These are phyloP conservation scores for Pythium phragmitis DNA, from an alignment of 352 stramenopile genomes.

Conservation along the genomic window DNA sequence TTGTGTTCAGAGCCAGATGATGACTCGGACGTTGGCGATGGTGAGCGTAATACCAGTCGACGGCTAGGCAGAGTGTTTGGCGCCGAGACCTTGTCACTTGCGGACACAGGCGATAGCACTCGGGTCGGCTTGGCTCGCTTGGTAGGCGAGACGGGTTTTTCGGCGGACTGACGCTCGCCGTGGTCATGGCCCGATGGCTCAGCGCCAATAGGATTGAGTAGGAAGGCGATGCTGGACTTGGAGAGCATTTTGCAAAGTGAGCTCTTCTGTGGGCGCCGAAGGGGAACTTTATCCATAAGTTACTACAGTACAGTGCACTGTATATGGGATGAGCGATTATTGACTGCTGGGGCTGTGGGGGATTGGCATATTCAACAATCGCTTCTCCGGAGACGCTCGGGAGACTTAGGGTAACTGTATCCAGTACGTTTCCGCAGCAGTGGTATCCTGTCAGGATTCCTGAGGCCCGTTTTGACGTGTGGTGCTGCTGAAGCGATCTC, in stretches of 20 bases:
- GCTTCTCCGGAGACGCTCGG: no score
- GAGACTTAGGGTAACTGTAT: no score
- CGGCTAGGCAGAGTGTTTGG: not conserved
- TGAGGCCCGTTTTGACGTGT: no score
- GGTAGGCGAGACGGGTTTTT: not conserved
- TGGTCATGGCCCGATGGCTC: not conserved
- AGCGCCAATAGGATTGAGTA: constrained; percentile 13
- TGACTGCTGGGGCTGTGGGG: no score
- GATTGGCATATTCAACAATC: no score
- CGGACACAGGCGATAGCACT: not conserved
- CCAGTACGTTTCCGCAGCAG: no score
- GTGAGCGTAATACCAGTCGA: not conserved
- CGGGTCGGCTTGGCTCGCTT: not conserved
- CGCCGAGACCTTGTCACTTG: not conserved
- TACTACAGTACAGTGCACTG: no score
- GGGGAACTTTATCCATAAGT: no score
- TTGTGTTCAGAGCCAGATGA: not conserved
- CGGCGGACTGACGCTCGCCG: constrained; percentile 1
- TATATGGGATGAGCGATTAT: no score
- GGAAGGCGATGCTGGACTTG: constrained; percentile 25
- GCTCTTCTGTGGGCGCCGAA: not conserved
- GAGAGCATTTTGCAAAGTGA: constrained; percentile 20
- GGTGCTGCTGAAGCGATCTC: no score
- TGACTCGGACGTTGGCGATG: constrained; percentile 1
- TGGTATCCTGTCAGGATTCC: no score